Conservation (phyloP, 2,329 filamentous ascomycete species). For the Didymella exigua region DNA sequence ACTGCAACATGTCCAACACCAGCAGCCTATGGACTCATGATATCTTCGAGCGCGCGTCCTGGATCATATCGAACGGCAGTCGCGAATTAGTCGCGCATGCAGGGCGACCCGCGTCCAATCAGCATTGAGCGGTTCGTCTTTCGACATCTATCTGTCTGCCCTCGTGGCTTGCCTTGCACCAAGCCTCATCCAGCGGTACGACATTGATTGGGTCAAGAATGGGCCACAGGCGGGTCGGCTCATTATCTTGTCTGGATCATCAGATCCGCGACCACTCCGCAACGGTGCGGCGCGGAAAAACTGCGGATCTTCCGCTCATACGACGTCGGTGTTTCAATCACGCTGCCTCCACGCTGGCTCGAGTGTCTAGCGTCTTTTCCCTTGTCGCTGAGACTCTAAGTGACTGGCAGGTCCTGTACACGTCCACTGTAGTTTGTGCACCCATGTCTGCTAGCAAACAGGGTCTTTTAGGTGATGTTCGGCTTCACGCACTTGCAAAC, state of each 20-base stretch:
- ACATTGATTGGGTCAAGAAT: not conserved
- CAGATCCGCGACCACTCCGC: not conserved
- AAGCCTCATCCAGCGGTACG: not conserved
- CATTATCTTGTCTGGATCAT: not conserved
- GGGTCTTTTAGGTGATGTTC: no score
- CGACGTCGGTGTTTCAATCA: not conserved
- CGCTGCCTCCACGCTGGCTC: no score
- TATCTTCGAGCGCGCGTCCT: no score
- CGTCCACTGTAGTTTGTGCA: no score
- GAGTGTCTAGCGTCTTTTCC: no score
- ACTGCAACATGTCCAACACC: not conserved
- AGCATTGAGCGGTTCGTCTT: not conserved
- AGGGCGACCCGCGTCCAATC: not conserved
- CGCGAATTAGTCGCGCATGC: no score
- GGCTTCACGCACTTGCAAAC: no score
- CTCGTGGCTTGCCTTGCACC: not conserved
- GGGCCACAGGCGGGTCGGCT: conserved; percentile 11
- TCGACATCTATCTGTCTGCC: not conserved
- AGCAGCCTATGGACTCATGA: not conserved
- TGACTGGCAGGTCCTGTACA: no score
- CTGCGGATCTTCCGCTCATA: not conserved
- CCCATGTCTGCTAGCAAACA: no score
- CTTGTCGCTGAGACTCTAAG: no score
- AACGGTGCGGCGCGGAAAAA: not conserved
- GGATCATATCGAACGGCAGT: not conserved